Percentiles rank a stretch among this genome's conserved stretches.
Conservation (phyloP, 2,329 filamentous ascomycete genomes). For the Metarhizium album region DNA sequence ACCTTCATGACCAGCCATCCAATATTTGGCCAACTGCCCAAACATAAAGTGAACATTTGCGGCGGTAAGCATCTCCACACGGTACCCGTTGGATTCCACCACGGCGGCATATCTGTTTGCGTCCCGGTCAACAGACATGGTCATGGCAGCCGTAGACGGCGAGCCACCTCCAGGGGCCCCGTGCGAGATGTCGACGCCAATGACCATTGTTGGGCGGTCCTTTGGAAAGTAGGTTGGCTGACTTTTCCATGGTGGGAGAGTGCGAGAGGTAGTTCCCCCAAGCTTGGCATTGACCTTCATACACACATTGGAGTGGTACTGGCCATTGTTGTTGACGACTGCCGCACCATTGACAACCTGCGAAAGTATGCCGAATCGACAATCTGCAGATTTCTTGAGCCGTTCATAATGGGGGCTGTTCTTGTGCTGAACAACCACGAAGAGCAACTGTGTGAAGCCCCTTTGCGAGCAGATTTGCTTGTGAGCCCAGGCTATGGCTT, state of each 20-base stretch:
- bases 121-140: slow-evolving; percentile 63
- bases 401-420: slow-evolving; percentile 66
- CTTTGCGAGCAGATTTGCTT: slow-evolving; percentile 43
- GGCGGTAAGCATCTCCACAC: slow-evolving; percentile 66
- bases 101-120: slow-evolving; percentile 68
- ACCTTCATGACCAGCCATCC: slow-evolving; percentile 43
- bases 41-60: slow-evolving; percentile 58
- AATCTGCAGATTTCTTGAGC: slow-evolving; percentile 84
- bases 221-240: slow-evolving; percentile 24
- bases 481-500: slow-evolving; percentile 34
- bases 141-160: slow-evolving; percentile 79
- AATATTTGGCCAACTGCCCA: slow-evolving; percentile 50
- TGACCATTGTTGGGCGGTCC: slow-evolving; percentile 59
- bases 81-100: slow-evolving; percentile 72
- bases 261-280: slow-evolving; percentile 62
- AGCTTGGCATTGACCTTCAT: slow-evolving; percentile 98
- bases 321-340: slow-evolving; percentile 56
- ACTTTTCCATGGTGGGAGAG: slow-evolving; percentile 22
- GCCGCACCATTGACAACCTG: slow-evolving; percentile 70
- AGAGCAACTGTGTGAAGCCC: slow-evolving; percentile 59
- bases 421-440: slow-evolving; percentile 66
- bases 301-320: slow-evolving; percentile 87
- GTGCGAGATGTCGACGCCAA: slow-evolving; percentile 89
- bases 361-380: slow-evolving; percentile 69
- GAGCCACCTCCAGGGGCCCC: slow-evolving; percentile 54